phyloP scores from a whole-genome alignment of 2,329 filamentous ascomycete species.

The Microsporum audouinii region DNA sequence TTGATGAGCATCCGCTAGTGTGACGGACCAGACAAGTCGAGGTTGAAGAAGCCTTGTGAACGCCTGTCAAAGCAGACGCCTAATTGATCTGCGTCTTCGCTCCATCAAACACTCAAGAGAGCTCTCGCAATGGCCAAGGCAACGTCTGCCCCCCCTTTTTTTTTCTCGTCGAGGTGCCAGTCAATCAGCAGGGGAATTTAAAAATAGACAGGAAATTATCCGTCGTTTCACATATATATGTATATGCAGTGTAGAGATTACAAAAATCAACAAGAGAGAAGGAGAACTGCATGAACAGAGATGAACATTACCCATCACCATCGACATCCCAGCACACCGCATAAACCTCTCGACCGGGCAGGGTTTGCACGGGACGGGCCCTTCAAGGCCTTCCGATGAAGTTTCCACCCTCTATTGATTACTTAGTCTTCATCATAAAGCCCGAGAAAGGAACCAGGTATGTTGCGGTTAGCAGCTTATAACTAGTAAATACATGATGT shows the following conservation, averaged over 20 bases:
- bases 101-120: background rate
- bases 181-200: background rate
- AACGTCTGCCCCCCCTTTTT: background rate
- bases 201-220: background rate
- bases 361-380: slow-evolving; percentile 2
- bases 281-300: background rate
- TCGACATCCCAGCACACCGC: background rate
- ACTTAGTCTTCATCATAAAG: background rate
- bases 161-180: background rate
- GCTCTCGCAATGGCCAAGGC: background rate
- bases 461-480: too few relatives aligned
- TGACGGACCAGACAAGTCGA: background rate
- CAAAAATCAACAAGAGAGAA: background rate
- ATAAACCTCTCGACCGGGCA: background rate
- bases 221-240: background rate
- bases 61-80: background rate
- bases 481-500: background rate
- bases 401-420: background rate
- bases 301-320: background rate
- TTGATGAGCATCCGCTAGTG: background rate
- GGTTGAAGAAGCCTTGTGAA: background rate
- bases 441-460: background rate
- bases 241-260: background rate
- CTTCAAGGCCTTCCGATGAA: background rate
- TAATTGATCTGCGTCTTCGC: background rate